phyloP scores from a whole-genome alignment of 1,139 yeast species.

The Zygosaccharomyces pseudobailii region DNA sequence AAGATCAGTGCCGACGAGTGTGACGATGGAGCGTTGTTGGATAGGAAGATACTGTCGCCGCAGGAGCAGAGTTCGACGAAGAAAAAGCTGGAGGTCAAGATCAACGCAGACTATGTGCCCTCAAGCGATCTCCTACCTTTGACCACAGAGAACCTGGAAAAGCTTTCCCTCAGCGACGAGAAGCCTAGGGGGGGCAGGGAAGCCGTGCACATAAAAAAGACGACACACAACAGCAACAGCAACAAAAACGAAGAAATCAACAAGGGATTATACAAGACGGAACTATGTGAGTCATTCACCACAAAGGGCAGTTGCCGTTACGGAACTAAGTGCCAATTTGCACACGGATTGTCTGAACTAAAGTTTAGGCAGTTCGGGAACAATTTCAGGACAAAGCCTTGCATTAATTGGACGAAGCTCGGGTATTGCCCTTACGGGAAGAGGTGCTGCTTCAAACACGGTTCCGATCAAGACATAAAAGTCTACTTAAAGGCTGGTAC shows the following conservation, averaged over 20 bases:
- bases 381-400: slow-evolving; percentile 88
- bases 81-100: slow-evolving; percentile 21
- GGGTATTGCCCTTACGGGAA: slow-evolving; percentile 87
- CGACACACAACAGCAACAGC: slow-evolving; percentile 5
- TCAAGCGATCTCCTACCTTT: slow-evolving; percentile 20
- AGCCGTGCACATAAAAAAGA: slow-evolving; percentile 10
- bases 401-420: slow-evolving; percentile 79
- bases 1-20: not conserved
- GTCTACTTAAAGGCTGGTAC: slow-evolving; percentile 28
- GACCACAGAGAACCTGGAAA: slow-evolving; percentile 23
- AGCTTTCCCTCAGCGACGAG: slow-evolving; percentile 10
- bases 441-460: slow-evolving; percentile 89
- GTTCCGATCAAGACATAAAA: slow-evolving; percentile 36
- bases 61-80: not conserved
- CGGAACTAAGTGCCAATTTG: slow-evolving; percentile 90
- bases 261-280: slow-evolving; percentile 81
- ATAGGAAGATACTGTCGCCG: not conserved
- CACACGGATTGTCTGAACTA: slow-evolving; percentile 79
- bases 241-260: slow-evolving; percentile 39
- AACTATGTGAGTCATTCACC: slow-evolving; percentile 75
- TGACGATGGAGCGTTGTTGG: not conserved
- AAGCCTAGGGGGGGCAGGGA: not conserved
- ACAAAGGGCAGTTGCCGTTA: slow-evolving; percentile 78
- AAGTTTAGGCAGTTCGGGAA: slow-evolving; percentile 70
- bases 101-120: slow-evolving; percentile 21